A percentile compares a stretch with the other conserved stretches of the same genome.
phyloP scores from a whole-genome alignment of 2,329 filamentous ascomycete genomes.

The Ophiosphaerella herpotricha region DNA sequence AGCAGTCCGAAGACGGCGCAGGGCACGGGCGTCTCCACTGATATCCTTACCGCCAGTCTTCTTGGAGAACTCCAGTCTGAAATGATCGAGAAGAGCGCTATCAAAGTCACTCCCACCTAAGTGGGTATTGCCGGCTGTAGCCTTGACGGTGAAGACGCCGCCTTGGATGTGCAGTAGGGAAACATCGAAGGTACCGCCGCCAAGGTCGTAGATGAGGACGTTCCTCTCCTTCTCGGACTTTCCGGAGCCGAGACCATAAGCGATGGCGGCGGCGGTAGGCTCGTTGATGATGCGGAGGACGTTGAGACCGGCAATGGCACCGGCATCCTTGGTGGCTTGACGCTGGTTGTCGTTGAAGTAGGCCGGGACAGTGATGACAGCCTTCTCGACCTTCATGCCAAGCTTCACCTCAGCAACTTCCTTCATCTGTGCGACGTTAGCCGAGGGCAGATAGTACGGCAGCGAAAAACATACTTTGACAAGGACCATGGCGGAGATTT shows the following conservation, averaged over 20 bases:
- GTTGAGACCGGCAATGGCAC: slow-evolving; percentile 95
- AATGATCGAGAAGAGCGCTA: slow-evolving; percentile 92
- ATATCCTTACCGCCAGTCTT: slow-evolving; percentile 67
- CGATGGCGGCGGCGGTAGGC: slow-evolving; percentile 96
- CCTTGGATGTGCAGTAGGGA: slow-evolving; percentile 98
- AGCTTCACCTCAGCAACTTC: slow-evolving; percentile 98
- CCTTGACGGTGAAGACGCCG: slow-evolving; percentile 99
- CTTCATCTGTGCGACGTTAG: slow-evolving; percentile 74
- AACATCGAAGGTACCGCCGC: slow-evolving; percentile 99
- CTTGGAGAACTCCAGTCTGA: slow-evolving; percentile 89
- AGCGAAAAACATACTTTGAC: slow-evolving; percentile 71
- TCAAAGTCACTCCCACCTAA: slow-evolving; percentile 97
- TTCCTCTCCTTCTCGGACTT: slow-evolving; percentile 98
- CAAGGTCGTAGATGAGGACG: slow-evolving; percentile 99
- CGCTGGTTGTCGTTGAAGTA: slow-evolving; percentile 99
- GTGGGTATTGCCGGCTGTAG: slow-evolving; percentile 95
- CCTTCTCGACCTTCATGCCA: slow-evolving; percentile 98
- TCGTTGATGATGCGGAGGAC: slow-evolving; percentile 99
- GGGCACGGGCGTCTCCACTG: slow-evolving; percentile 82
- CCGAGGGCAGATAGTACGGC: slow-evolving; percentile 18
- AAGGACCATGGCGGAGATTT: slow-evolving; percentile 98
- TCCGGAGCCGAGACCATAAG: slow-evolving; percentile 94
- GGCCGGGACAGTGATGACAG: slow-evolving; percentile 96
- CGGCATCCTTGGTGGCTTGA: slow-evolving; percentile 98
- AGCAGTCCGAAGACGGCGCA: slow-evolving; percentile 93